Conservation (phyloP, 2,329 filamentous ascomycete genomes). For the Pestalotiopsis sp. region DNA sequence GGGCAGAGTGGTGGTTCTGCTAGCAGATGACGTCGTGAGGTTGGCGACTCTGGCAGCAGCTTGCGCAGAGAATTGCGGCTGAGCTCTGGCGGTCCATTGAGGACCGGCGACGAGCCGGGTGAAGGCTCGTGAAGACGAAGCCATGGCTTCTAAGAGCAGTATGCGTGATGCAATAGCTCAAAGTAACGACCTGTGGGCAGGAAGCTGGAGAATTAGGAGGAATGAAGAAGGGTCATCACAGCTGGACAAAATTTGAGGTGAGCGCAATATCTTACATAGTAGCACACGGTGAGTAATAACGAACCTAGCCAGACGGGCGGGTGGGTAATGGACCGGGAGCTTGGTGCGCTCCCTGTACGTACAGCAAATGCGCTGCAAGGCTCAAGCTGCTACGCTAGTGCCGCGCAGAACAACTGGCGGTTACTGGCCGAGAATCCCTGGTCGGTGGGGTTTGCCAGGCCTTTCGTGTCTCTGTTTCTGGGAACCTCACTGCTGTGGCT, state of each 20-base stretch:
- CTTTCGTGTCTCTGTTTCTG: neutral
- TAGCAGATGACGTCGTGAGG: constrained; percentile 29
- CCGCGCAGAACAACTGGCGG: neutral
- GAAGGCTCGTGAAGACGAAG: constrained; percentile 48
- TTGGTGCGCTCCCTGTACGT: neutral
- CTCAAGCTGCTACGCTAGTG: neutral
- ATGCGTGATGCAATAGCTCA: constrained; percentile 19
- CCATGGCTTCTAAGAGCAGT: constrained; percentile 39
- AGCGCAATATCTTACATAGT: constrained; percentile 4
- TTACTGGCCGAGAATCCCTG: neutral
- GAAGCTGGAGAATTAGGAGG: constrained; percentile 1
- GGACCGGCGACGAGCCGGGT: constrained; percentile 30
- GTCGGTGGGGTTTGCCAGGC: neutral
- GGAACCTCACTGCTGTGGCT: neutral
- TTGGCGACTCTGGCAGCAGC: constrained; percentile 28
- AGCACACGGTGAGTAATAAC: neutral
- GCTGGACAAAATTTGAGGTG: constrained; percentile 7
- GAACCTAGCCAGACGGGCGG: neutral
- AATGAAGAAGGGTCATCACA: constrained; percentile 2
- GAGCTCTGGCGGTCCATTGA: constrained; percentile 26
- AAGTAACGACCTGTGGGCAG: constrained; percentile 1
- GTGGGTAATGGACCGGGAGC: neutral
- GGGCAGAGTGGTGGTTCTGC: constrained; percentile 30
- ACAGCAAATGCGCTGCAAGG: no score
- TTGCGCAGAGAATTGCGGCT: constrained; percentile 19